Conservation (phyloP, 306 rosid species). For the Astragalus membranaceus region DNA sequence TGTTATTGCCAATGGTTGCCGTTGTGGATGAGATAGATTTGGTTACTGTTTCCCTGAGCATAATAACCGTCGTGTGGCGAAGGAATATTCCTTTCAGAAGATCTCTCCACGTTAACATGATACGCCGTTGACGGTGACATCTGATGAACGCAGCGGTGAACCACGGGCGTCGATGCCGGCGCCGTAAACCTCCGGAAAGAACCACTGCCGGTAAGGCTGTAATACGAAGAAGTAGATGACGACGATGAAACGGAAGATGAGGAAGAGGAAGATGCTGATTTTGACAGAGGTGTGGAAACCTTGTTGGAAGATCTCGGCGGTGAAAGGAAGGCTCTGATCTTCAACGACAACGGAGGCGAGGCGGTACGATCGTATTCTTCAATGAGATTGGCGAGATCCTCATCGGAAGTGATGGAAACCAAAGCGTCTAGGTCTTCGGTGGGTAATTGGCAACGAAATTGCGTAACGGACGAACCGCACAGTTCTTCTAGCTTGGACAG, state of each 20-base stretch:
- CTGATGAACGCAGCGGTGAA: slow-evolving; percentile 43
- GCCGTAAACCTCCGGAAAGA: slow-evolving; percentile 27
- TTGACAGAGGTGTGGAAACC: slow-evolving; percentile 31
- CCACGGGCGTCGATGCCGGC: neutral
- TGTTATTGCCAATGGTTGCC: slow-evolving; percentile 74
- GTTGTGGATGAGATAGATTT: slow-evolving; percentile 52
- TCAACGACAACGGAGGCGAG: slow-evolving; percentile 29
- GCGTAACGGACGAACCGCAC: slow-evolving; percentile 53
- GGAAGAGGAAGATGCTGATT: slow-evolving; percentile 38
- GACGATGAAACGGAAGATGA: slow-evolving; percentile 22
- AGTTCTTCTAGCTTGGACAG: slow-evolving; percentile 58
- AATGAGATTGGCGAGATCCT: slow-evolving; percentile 74
- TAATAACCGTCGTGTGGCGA: slow-evolving; percentile 43
- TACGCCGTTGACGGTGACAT: slow-evolving; percentile 26
- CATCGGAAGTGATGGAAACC: slow-evolving; percentile 79
- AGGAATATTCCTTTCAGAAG: slow-evolving; percentile 35
- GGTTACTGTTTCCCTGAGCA: slow-evolving; percentile 36
- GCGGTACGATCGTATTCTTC: slow-evolving; percentile 75
- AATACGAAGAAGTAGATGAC: slow-evolving; percentile 32
- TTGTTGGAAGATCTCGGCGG: slow-evolving; percentile 47
- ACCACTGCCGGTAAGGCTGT: slow-evolving; percentile 18
- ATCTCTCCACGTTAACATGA: slow-evolving; percentile 22
- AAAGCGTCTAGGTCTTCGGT: slow-evolving; percentile 88
- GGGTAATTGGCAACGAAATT: slow-evolving; percentile 84
- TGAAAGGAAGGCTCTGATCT: slow-evolving; percentile 79